phyloP scores from a whole-genome alignment of 73 alveolate genomes.

The Durusdinium trenchii region DNA sequence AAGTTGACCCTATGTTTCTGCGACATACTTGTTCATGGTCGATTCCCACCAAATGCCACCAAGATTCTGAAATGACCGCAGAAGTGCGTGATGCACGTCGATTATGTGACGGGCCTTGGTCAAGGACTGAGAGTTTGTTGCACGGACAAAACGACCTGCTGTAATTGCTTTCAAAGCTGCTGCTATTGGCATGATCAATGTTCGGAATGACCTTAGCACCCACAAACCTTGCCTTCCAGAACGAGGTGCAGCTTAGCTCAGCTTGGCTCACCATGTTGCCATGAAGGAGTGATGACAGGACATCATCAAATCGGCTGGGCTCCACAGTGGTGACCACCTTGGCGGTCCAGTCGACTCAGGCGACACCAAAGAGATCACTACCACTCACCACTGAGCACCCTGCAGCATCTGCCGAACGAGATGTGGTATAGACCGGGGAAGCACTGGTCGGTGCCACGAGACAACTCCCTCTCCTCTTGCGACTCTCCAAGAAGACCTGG shows the following conservation, averaged over 20 bases:
- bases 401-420: too few species aligned
- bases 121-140: too few species aligned
- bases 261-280: conserved; percentile 11
- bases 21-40: background rate
- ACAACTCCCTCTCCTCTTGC: conserved; percentile 43
- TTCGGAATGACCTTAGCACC: conserved; percentile 14
- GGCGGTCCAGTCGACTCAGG: background rate
- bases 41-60: background rate
- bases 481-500: conserved; percentile 21
- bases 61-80: conserved; percentile 50
- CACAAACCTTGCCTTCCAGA: background rate
- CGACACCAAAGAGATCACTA: background rate
- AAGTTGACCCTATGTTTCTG: background rate
- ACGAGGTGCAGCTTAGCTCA: background rate
- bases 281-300: conserved; percentile 72
- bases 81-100: conserved; percentile 92
- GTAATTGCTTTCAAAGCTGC: background rate
- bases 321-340: conserved; percentile 70
- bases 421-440: too few species aligned
- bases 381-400: background rate
- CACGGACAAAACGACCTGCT: too few species aligned
- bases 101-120: conserved; percentile 4
- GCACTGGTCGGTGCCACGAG: too few species aligned
- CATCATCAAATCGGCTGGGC: conserved; percentile 72
- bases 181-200: background rate